Conservation (phyloP, 2,329 filamentous ascomycete genomes). For the Aspergillus sp. region DNA sequence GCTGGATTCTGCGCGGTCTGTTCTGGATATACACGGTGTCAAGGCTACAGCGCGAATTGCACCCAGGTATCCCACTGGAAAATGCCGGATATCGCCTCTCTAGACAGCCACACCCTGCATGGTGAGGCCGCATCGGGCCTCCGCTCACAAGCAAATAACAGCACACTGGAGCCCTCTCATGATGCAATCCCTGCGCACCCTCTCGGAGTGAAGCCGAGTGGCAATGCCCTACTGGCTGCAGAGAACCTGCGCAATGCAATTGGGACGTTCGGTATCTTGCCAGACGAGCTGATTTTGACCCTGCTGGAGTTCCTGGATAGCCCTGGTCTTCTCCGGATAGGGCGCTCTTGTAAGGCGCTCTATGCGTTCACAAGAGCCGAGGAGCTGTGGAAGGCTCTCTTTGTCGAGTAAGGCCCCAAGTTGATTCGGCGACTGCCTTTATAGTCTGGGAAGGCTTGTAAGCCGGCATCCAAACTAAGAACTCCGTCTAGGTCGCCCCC, state of each 20-base stretch:
- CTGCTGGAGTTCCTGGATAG: slow-evolving; percentile 68
- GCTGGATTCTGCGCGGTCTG: not conserved
- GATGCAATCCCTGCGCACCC: slow-evolving; percentile 66
- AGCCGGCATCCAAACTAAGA: slow-evolving; percentile 9
- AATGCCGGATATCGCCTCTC: slow-evolving; percentile 27
- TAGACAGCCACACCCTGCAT: slow-evolving; percentile 13
- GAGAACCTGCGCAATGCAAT: slow-evolving; percentile 57
- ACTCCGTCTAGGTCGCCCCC: slow-evolving; percentile 19
- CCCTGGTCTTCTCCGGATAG: slow-evolving; percentile 53
- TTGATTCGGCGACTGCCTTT: too few species aligned
- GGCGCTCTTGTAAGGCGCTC: slow-evolving; percentile 71
- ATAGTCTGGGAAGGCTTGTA: not conserved
- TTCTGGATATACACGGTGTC: too few species aligned
- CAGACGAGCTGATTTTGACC: slow-evolving; percentile 70
- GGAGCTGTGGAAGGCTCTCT: slow-evolving; percentile 80
- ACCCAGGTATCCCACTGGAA: slow-evolving; percentile 6
- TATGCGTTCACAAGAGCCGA: slow-evolving; percentile 78
- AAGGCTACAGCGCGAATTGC: too few species aligned
- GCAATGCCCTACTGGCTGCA: slow-evolving; percentile 64
- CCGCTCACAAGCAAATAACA: slow-evolving; percentile 4
- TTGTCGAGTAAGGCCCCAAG: slow-evolving; percentile 65
- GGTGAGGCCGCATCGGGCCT: slow-evolving; percentile 5
- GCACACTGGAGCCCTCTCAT: slow-evolving; percentile 31
- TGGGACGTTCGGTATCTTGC: slow-evolving; percentile 58
- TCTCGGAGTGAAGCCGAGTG: slow-evolving; percentile 73